These are phyloP conservation scores for Piloderma croceum DNA, from an alignment of 768 basidiomycete genomes.

Conservation along the genomic window DNA sequence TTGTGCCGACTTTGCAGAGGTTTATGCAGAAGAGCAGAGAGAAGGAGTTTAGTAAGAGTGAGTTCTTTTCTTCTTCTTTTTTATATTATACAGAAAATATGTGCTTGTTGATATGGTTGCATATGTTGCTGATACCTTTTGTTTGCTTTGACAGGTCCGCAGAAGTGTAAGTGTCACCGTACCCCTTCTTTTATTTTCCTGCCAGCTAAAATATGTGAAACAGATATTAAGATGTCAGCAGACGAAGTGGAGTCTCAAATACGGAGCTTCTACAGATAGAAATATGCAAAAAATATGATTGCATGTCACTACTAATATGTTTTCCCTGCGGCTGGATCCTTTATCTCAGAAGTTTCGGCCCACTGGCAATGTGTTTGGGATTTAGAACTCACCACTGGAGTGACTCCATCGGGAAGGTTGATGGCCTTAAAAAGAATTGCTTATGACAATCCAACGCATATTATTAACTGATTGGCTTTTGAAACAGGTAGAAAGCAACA, in stretches of 20 bases:
- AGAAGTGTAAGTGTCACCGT: too few species aligned
- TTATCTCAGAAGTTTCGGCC: too few species aligned
- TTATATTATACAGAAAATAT: not conserved
- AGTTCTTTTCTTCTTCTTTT: constrained; percentile 18
- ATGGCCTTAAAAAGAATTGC: too few species aligned
- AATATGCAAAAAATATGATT: too few species aligned
- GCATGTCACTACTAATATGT: too few species aligned
- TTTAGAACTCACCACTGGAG: too few species aligned
- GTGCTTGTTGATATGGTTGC: constrained; percentile 5
- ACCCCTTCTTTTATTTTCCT: not conserved
- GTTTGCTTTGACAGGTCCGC: constrained; percentile 23
- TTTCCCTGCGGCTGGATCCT: too few species aligned
- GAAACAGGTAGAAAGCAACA: too few species aligned
- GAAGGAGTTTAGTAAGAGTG: constrained; percentile 84
- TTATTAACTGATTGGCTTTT: too few species aligned
- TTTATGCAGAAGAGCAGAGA: constrained; percentile 73
- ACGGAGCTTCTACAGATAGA: constrained; percentile 52
- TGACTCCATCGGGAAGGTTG: too few species aligned
- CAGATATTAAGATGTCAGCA: constrained; percentile 74
- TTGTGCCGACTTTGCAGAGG: constrained; percentile 67
- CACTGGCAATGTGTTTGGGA: too few species aligned
- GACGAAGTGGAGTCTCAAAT: constrained; percentile 72
- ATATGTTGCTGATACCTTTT: constrained; percentile 8
- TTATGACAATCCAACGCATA: too few species aligned
- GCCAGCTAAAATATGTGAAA: constrained; percentile 10